These are phyloP conservation scores for Dalechampia spathulata DNA, from an alignment of 441 rosid species.

Conservation along the genomic window DNA sequence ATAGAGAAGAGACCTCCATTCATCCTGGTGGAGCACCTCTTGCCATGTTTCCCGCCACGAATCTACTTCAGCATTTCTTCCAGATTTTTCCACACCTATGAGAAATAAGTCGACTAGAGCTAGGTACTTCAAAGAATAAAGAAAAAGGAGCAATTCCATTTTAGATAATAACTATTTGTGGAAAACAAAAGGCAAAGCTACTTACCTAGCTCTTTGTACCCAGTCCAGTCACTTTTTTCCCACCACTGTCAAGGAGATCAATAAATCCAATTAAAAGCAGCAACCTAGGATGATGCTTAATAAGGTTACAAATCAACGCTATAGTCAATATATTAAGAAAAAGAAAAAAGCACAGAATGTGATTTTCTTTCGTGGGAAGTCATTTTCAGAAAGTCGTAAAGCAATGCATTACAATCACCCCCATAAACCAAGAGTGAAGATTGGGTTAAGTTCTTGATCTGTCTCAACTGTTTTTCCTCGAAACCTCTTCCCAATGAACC, in stretches of 20 bases:
- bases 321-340: no score
- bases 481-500: no score
- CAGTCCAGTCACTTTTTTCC: constrained; percentile 99
- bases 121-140: constrained; percentile 2
- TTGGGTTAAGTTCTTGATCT: no score
- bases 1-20: constrained; percentile 89
- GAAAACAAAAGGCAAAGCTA: constrained; percentile 13
- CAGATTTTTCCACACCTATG: constrained; percentile 95
- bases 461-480: no score
- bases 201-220: constrained; percentile 98
- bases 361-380: no score
- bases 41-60: constrained; percentile 99
- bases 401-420: no score
- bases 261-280: constrained; percentile 70
- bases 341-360: no score
- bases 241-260: constrained; percentile 99
- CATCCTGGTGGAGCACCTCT: constrained; percentile 96
- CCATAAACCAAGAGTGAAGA: no score
- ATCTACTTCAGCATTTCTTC: constrained; percentile 90
- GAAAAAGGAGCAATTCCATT: no score
- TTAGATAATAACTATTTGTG: constrained; percentile 1
- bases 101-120: constrained; percentile 17
- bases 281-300: constrained; percentile 58
- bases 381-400: no score
- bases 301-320: constrained; percentile 37